Evolutionary conservation across 2,329 filamentous ascomycete genomes (phyloP).

Genomic region (Elsinoe ampelina): DNA sequence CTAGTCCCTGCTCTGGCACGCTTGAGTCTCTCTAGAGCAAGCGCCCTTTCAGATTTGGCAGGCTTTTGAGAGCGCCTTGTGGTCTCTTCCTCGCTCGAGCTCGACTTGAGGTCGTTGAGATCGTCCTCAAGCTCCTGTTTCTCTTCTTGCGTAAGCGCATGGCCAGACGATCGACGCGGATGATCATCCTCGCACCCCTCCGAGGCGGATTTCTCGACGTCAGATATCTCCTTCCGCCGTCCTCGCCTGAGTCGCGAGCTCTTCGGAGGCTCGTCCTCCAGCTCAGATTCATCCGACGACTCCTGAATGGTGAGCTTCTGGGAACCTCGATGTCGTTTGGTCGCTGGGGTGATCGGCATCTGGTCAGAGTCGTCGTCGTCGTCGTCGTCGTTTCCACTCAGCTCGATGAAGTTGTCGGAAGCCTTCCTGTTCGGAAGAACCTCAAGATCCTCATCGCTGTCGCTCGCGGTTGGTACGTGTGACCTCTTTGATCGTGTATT

Average conservation of each 20-base stretch:
- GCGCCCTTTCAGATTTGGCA: conserved; percentile 28
- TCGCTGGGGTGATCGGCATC: conserved; percentile 13
- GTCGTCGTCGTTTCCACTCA: conserved; percentile 6
- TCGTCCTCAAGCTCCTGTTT: conserved; percentile 38
- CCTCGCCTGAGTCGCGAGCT: conserved; percentile 17
- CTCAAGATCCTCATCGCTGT: conserved; percentile 25
- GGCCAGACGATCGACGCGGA: not conserved
- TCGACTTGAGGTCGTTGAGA: conserved; percentile 33
- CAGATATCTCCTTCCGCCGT: not conserved
- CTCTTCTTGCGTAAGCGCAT: conserved; percentile 24
- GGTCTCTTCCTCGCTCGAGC: conserved; percentile 23
- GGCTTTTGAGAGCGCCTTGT: conserved; percentile 24
- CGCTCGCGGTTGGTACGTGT: not conserved
- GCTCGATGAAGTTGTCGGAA: conserved; percentile 10
- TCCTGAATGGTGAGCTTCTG: not conserved
- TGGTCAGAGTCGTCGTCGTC: conserved; percentile 5
- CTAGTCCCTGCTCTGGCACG: conserved; percentile 28
- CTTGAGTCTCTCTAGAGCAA: conserved; percentile 37
- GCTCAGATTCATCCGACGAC: conserved; percentile 17
- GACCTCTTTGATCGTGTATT: not conserved
- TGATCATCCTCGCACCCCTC: not conserved
- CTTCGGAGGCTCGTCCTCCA: conserved; percentile 19
- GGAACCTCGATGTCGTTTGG: conserved; percentile 14
- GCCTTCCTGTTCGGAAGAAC: conserved; percentile 18
- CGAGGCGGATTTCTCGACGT: conserved; percentile 3